Percentiles rank a stretch among this genome's conserved stretches.
Conservation (phyloP, 2,329 filamentous ascomycete genomes). For the Penicillium janthinellum region DNA sequence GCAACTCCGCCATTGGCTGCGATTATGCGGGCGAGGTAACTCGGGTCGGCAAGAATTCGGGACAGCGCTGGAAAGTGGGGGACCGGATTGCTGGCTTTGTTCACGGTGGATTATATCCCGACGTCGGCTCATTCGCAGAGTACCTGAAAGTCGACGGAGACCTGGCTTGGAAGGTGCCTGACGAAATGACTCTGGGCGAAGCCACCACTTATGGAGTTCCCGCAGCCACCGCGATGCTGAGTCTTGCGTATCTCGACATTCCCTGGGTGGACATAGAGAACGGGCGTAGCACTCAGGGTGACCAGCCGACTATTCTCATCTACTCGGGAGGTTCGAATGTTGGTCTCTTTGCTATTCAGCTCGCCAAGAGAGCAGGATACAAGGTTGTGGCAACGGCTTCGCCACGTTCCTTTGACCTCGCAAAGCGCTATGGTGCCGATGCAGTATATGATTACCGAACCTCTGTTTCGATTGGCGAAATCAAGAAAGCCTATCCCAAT, state of each 20-base stretch:
- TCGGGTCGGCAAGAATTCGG: background rate
- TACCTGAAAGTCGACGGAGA: background rate
- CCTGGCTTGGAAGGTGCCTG: background rate
- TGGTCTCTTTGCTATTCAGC: background rate
- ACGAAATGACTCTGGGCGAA: background rate
- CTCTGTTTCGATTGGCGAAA: background rate
- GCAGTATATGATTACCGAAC: conserved; percentile 1
- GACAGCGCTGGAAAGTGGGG: background rate
- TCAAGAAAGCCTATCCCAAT: background rate
- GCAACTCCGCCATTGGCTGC: background rate
- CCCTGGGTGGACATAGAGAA: background rate
- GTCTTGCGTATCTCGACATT: background rate
- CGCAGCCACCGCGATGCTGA: background rate
- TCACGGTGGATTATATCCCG: background rate
- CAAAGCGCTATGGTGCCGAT: background rate
- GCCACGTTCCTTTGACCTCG: background rate
- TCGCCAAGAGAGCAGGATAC: background rate
- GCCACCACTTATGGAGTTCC: background rate
- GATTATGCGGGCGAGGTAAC: background rate
- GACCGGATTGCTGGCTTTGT: background rate
- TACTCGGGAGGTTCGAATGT: background rate
- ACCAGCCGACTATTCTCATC: background rate
- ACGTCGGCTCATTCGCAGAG: conserved; percentile 1
- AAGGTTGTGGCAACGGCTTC: background rate
- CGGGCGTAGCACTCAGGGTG: background rate